Conservation (phyloP, 2,329 filamentous ascomycete genomes). For the Zymoseptoria passerinii region DNA sequence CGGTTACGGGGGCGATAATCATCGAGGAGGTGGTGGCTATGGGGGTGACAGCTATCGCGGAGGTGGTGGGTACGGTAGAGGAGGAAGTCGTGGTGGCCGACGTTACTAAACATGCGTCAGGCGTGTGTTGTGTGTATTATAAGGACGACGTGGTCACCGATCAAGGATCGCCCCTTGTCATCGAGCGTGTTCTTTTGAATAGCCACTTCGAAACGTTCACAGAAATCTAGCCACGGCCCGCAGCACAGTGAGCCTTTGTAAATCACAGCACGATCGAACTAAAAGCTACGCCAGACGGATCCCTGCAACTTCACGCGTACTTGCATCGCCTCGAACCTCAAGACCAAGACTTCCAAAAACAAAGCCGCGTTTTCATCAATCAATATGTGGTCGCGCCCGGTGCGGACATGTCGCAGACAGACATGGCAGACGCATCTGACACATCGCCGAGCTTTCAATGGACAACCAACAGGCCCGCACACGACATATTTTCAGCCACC, state of each 20-base stretch:
- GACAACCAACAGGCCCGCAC: slow-evolving; percentile 15
- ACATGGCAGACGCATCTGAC: background rate
- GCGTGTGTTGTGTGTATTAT: background rate
- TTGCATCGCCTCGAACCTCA: background rate
- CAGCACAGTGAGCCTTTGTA: background rate
- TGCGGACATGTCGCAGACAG: slow-evolving; percentile 5
- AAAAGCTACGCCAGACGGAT: background rate
- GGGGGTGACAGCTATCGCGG: background rate
- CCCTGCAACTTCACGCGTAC: background rate
- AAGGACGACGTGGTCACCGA: background rate
- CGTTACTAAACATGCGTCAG: slow-evolving; percentile 4
- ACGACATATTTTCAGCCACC: slow-evolving; percentile 27
- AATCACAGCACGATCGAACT: background rate
- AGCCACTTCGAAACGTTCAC: background rate
- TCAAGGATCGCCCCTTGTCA: background rate
- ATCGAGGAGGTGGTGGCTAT: slow-evolving; percentile 2
- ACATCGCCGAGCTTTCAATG: slow-evolving; percentile 8
- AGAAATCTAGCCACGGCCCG: background rate
- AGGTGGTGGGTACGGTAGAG: slow-evolving; percentile 9
- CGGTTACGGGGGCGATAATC: slow-evolving; percentile 1
- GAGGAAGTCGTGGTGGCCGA: slow-evolving; percentile 6
- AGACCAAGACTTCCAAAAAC: background rate
- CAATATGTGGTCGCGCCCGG: slow-evolving; percentile 9
- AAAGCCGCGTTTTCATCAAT: background rate
- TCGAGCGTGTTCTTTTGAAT: background rate